These are phyloP conservation scores for Brassica balearica DNA, from an alignment of 441 rosid genomes.

Conservation along the genomic window DNA sequence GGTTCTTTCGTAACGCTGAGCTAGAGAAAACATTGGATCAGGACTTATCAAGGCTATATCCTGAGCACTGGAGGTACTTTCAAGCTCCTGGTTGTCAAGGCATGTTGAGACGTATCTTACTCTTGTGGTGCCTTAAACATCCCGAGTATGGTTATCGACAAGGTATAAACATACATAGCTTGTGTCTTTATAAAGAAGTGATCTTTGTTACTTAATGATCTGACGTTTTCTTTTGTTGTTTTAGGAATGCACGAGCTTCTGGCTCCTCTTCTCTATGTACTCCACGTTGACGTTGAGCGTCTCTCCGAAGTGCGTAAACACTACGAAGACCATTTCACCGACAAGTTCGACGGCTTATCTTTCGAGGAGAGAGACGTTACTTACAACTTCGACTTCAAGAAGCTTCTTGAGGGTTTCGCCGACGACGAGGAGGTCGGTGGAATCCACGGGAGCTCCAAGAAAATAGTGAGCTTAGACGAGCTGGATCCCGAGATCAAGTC, in stretches of 20 bases:
- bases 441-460: conserved; percentile 56
- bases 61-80: conserved; percentile 89
- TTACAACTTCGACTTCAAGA: conserved; percentile 82
- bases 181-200: too few relatives aligned
- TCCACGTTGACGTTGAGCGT: conserved; percentile 82
- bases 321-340: conserved; percentile 85
- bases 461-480: conserved; percentile 62
- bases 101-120: conserved; percentile 80
- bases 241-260: conserved; percentile 97
- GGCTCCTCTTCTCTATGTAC: conserved; percentile 92
- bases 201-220: background rate
- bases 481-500: conserved; percentile 83
- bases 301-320: conserved; percentile 86
- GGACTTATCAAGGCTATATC: conserved; percentile 90
- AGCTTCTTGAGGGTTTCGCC: conserved; percentile 66
- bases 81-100: conserved; percentile 97
- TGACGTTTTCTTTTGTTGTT: background rate
- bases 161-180: conserved; percentile 46
- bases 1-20: conserved; percentile 90
- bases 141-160: conserved; percentile 88
- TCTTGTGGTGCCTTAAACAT: conserved; percentile 93
- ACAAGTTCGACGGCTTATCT: conserved; percentile 83
- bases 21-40: conserved; percentile 91
- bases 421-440: conserved; percentile 58
- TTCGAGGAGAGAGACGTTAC: conserved; percentile 72